Percentiles rank a stretch among this genome's conserved stretches.
Evolutionary conservation across 352 stramenopile species (phyloP).

Genomic region (Pythium myriotylum): DNA sequence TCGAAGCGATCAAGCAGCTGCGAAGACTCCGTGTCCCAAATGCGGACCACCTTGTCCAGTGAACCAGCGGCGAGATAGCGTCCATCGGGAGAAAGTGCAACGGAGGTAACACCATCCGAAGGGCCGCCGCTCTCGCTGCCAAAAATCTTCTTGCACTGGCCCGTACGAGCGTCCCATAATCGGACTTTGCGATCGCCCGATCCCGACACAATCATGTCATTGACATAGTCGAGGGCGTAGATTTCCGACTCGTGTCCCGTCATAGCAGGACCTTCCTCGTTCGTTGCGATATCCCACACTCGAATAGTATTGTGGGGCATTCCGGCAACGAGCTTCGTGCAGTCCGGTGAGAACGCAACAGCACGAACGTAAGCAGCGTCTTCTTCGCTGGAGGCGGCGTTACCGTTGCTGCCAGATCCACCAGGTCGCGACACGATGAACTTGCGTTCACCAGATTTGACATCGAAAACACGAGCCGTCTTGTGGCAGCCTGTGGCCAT

Average conservation of each 20-base stretch:
- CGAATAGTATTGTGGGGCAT: conserved; percentile 90
- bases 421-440: conserved; percentile 76
- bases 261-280: conserved; percentile 82
- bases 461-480: conserved; percentile 85
- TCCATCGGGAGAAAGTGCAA: conserved; percentile 78
- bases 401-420: conserved; percentile 39
- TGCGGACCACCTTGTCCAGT: conserved; percentile 85
- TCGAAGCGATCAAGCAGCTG: conserved; percentile 83
- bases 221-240: conserved; percentile 87
- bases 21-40: conserved; percentile 85
- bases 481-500: conserved; percentile 88
- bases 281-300: conserved; percentile 86
- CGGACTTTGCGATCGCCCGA: conserved; percentile 83
- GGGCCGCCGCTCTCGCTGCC: conserved; percentile 78
- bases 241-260: conserved; percentile 87
- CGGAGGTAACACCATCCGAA: conserved; percentile 81
- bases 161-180: conserved; percentile 80
- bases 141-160: conserved; percentile 86
- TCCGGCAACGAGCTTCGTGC: conserved; percentile 82
- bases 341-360: conserved; percentile 85
- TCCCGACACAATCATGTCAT: conserved; percentile 86
- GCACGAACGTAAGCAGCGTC: conserved; percentile 85
- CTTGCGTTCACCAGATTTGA: conserved; percentile 83
- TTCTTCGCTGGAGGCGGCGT: conserved; percentile 56
- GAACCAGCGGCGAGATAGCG: conserved; percentile 76